Evolutionary conservation across 345 rosid species (phyloP), one percentile per base, ranked within the genome.

Genomic region (Stellera chamaejasme): DNA sequence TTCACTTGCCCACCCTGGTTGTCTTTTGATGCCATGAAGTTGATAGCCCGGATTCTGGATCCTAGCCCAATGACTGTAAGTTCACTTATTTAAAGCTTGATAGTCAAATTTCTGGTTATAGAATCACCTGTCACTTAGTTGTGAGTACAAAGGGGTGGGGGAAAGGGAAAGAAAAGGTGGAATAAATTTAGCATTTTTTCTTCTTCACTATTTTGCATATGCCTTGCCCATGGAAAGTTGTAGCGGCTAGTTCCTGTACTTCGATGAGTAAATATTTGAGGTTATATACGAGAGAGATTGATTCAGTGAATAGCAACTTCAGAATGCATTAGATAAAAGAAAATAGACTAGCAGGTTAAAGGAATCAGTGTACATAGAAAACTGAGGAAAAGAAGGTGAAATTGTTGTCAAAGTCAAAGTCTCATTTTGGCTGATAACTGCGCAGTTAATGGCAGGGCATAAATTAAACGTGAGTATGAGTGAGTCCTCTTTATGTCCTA

Each of bases 1-100:
- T 89, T 93, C 66, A 77, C 89, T 73, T 93, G 84, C 50, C 97
- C 97, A 14, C 85, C 96, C 7, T 93, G 99, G 99, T 86, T 93
- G 62, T 93, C 99, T 32, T 84, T 87, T 42, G 70, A 62, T 50
- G 92, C 86, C 56, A 93, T 79, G 96, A 93, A 86, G 70, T 63
- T 93, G 63, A 93, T 93, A 66, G 56, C 94, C 73, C 77, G 78
- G 45, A 78, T 93, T 69, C 74, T 93, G 82, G 94, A 89, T 73
- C 97, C 97, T 8, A 89, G 84, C 61, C 97, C 97, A 14, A 79
- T 87, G 88, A 87, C 90, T 12, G 99, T 93, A 71, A 81, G 95
- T 75, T 32, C 62, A 7, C 28, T 65, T 19, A 19, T 19, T 19
- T 58, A n/a, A n/a, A 16, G 16, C 19, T 51, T 56, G 46, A 5